A percentile compares a stretch with the other conserved stretches of the same genome.
phyloP scores from a whole-genome alignment of 2,329 filamentous ascomycete genomes.

The Chrysoporthe cubensis region DNA sequence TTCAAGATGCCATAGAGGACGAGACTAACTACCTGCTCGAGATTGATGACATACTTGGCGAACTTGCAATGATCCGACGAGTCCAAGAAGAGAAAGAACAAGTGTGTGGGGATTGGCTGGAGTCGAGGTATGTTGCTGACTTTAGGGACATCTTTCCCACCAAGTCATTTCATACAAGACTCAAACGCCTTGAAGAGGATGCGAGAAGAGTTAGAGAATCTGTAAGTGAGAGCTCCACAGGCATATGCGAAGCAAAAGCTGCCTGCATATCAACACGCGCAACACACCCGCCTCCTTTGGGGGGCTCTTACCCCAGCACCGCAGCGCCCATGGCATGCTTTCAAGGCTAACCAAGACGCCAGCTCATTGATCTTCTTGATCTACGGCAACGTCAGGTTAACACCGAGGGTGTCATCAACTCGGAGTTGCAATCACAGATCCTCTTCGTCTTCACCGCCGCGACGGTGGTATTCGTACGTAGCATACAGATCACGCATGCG shows the following conservation, averaged over 20 bases:
- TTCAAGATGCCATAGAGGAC: background rate
- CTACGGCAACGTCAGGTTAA: conserved; percentile 13
- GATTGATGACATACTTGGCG: conserved; percentile 4
- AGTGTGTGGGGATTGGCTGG: background rate
- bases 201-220: conserved; percentile 2
- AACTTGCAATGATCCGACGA: conserved; percentile 5
- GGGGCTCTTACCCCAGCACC: no score
- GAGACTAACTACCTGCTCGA: conserved; percentile 1
- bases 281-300: background rate
- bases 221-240: background rate
- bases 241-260: no score
- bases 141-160: no score
- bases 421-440: conserved; percentile 3
- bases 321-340: background rate
- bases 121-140: background rate
- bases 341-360: background rate
- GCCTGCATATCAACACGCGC: no score
- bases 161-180: background rate
- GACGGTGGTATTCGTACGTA: conserved; percentile 11
- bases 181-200: conserved; percentile 1
- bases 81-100: conserved; percentile 3
- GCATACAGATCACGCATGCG: background rate
- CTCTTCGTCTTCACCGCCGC: conserved; percentile 15
- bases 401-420: conserved; percentile 14
- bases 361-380: conserved; percentile 11